phyloP scores from a whole-genome alignment of 73 alveolate species.

The Paramecium octaurelia region DNA sequence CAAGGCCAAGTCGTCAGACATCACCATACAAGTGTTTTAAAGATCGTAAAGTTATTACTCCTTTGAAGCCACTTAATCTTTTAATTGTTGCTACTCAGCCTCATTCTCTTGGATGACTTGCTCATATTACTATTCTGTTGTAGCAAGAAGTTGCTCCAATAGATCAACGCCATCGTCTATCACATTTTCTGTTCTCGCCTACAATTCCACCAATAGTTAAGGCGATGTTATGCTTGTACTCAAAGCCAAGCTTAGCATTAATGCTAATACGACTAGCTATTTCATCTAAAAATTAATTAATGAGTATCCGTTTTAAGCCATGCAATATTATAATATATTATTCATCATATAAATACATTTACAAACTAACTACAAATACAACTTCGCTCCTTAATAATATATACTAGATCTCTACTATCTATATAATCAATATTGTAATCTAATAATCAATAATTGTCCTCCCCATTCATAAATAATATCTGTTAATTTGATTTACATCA shows the following conservation, averaged over 20 bases:
- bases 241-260: background rate
- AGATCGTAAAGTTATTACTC: background rate
- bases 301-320: background rate
- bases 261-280: background rate
- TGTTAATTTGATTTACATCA: background rate
- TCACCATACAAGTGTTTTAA: background rate
- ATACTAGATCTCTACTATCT: background rate
- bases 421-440: background rate
- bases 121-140: background rate
- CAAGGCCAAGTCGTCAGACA: conserved; percentile 26
- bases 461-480: background rate
- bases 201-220: background rate
- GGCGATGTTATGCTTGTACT: background rate
- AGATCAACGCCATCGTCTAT: conserved; percentile 13
- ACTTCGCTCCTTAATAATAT: background rate
- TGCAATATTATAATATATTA: background rate
- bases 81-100: background rate
- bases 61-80: background rate
- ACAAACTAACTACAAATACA: background rate
- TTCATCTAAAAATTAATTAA: background rate
- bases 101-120: background rate
- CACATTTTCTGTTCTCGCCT: conserved; percentile 22
- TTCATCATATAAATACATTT: background rate
- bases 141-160: background rate
- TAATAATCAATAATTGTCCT: background rate